Conservation (phyloP, 805 yeast species). For the Yarrowia sp. region DNA sequence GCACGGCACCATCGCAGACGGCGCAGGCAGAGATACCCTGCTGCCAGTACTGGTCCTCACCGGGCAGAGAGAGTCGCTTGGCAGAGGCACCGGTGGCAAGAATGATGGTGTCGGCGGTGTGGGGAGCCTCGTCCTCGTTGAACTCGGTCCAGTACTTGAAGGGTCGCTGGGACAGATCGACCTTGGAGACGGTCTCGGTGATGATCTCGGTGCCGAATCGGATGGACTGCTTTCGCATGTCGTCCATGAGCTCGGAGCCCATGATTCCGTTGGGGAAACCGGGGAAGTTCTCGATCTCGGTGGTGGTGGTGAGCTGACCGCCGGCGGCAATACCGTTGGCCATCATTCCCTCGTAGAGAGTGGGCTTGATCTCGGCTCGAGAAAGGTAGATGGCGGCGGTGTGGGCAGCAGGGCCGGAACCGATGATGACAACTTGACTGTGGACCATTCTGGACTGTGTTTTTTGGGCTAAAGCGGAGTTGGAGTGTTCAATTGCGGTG, state of each 20-base stretch:
- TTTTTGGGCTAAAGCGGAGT: neutral
- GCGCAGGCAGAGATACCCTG: slow-evolving; percentile 99
- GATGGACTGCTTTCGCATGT: slow-evolving; percentile 86
- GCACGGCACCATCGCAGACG: slow-evolving; percentile 99
- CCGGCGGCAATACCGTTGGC: slow-evolving; percentile 99
- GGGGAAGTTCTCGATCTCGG: slow-evolving; percentile 98
- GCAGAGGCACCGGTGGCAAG: slow-evolving; percentile 99
- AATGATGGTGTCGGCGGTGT: slow-evolving; percentile 90
- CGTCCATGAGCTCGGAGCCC: slow-evolving; percentile 89
- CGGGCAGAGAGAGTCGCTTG: slow-evolving; percentile 89
- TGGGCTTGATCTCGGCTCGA: slow-evolving; percentile 95
- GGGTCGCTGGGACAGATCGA: slow-evolving; percentile 85
- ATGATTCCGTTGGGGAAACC: slow-evolving; percentile 95
- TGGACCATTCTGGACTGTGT: slow-evolving; percentile 45
- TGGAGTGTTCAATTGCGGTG: slow-evolving; percentile 38
- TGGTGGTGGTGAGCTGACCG: slow-evolving; percentile 98
- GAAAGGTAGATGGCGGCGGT: slow-evolving; percentile 98
- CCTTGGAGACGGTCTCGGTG: slow-evolving; percentile 93
- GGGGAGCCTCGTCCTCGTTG: slow-evolving; percentile 89
- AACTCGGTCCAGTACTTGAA: slow-evolving; percentile 97
- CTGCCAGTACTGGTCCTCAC: slow-evolving; percentile 99
- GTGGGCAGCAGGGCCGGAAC: slow-evolving; percentile 99
- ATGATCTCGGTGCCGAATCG: slow-evolving; percentile 92
- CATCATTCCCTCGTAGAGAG: slow-evolving; percentile 91
- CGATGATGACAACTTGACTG: slow-evolving; percentile 54